Evolutionary conservation across 2,329 filamentous ascomycete species (phyloP).

Genomic region (Amauroascus verrucosus): DNA sequence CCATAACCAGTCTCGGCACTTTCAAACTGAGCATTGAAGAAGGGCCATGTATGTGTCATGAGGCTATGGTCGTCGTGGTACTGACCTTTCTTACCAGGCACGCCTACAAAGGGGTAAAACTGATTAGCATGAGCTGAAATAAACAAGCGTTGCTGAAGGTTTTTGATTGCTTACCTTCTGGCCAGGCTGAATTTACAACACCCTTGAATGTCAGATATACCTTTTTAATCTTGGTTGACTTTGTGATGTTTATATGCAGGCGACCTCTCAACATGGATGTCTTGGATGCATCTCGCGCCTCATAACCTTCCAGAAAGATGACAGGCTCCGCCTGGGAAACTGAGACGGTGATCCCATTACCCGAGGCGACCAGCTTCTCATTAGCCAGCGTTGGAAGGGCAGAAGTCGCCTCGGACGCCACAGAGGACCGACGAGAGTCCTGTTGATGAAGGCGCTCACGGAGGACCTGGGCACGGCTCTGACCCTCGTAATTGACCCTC

Average conservation of each 20-base stretch:
- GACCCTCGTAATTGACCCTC: background rate
- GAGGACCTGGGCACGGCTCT: conserved; percentile 17
- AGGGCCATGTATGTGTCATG: conserved; percentile 78
- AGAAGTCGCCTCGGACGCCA: conserved; percentile 19
- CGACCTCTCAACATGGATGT: conserved; percentile 80
- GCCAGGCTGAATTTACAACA: conserved; percentile 85
- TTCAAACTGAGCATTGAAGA: conserved; percentile 66
- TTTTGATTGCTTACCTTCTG: conserved; percentile 52
- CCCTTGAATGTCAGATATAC: conserved; percentile 79
- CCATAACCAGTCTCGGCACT: conserved; percentile 51
- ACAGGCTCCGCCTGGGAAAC: conserved; percentile 41
- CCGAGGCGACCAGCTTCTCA: conserved; percentile 41
- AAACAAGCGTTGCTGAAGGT: background rate
- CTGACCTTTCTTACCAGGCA: conserved; percentile 76
- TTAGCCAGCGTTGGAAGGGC: conserved; percentile 32
- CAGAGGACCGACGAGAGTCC: conserved; percentile 18
- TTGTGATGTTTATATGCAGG: conserved; percentile 69
- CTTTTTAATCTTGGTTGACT: conserved; percentile 86
- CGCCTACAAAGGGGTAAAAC: conserved; percentile 49
- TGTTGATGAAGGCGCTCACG: conserved; percentile 19
- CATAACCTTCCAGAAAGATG: conserved; percentile 41
- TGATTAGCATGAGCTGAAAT: conserved; percentile 9
- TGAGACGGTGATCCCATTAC: conserved; percentile 39
- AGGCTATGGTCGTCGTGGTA: conserved; percentile 75
- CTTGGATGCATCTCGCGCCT: conserved; percentile 44